Evolutionary conservation across 192 early-diverging fungal species (phyloP).

Genomic region (Coemansia sp.): DNA sequence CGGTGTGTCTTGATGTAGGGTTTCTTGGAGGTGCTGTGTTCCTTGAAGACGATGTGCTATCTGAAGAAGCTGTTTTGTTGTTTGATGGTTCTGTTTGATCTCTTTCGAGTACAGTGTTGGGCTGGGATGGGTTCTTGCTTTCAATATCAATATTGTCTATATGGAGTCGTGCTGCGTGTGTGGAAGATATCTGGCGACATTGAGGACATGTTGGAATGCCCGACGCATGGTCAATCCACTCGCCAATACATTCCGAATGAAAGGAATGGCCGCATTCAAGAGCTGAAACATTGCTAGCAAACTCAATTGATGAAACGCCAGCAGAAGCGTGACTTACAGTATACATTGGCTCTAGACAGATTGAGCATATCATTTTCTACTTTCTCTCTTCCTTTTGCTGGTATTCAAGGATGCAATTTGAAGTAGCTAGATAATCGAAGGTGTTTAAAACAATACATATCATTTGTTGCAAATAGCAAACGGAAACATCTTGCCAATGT

Average conservation of each 20-base stretch:
- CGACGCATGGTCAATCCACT: neutral
- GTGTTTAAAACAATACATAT: neutral
- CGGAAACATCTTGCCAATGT: no score
- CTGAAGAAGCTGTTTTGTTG: neutral
- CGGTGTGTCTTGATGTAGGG: neutral
- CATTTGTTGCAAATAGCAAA: no score
- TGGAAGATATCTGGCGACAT: neutral
- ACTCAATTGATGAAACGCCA: neutral
- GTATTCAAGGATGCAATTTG: neutral
- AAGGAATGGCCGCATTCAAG: neutral
- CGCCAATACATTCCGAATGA: neutral
- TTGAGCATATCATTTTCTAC: neutral
- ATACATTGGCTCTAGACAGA: constrained; percentile 2
- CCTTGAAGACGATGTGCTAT: neutral
- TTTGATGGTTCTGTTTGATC: no score
- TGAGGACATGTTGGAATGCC: neutral
- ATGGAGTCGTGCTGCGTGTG: neutral
- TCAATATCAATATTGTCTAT: neutral
- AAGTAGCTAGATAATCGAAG: no score
- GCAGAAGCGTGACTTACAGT: neutral
- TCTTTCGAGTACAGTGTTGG: no score
- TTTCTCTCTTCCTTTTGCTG: no score
- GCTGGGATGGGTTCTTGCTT: no score
- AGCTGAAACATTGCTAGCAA: neutral
- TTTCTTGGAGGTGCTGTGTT: neutral